Base-by-base conservation (phyloP, 1,139 yeast genomes). In the Protomyces arabidopsidicola region DNA sequence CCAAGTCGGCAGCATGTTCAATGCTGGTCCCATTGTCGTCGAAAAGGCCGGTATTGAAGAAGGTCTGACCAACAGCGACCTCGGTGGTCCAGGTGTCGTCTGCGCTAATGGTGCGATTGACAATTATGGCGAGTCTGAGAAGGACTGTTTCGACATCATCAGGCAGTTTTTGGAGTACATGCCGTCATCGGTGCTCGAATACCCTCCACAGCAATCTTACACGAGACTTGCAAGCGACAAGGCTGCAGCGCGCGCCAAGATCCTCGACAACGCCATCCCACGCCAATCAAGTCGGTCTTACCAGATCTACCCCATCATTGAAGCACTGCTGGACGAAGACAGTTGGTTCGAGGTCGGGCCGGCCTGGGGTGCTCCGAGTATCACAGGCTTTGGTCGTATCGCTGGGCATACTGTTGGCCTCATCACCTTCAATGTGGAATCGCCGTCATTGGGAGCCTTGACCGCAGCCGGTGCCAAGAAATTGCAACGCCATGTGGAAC, bases 1-100 rank as follows among this genome's bases (percentile, higher is more conserved):
- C 31, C 56, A 52, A 24, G 12, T 52, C 12, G 62, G 62, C 14
- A 35, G 51, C 34, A 48, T 58, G 45, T 58, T 58, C 62, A 58
- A 58, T 52, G 62, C 62, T 35, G 62, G 62, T n/a, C 62, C 62
- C 16, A 52, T 58, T 24, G 56, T 58, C 14, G 62, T 58, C 20
- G 62, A 51, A 22, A 52, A 42, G 53, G 62, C 62, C 5, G 62
- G 62, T 8, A 51, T 58, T 27, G 62, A 58, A 50, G 62, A 51
- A 58, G 62, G 62, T 8, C 52, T 58, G 45, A 52, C 53, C n/a
- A 58, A 58, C 18, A 50, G 56, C 8, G 62, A 58, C 53, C 35
- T 58, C 16, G 62, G 62, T 22, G 62, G 62, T 8, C 62, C 62
- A 2, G 56, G 56, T 20, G 56, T 58, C 56, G 62, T 58, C 53